Evolutionary conservation across 1,284 basidiomycete genomes (phyloP).

Genomic region (Leccinum pachyderme): DNA sequence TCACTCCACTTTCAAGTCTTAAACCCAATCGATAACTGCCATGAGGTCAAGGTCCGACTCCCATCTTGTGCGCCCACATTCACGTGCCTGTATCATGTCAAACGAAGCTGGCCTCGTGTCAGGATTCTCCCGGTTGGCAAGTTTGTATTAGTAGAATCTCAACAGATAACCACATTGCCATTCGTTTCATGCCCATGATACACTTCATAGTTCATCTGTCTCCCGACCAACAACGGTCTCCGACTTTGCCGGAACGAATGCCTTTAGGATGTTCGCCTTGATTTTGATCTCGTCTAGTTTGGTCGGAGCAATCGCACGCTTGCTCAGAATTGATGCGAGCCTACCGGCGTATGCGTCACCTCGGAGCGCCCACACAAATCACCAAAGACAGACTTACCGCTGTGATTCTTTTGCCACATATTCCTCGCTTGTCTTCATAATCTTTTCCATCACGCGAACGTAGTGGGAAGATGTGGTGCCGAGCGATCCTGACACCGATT

Average conservation of each 20-base stretch:
- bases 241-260: conserved; percentile 58
- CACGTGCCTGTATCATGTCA: conserved; percentile 30
- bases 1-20: conserved; percentile 2
- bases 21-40: conserved; percentile 20
- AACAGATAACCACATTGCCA: conserved; percentile 18
- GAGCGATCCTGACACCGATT: conserved; percentile 42
- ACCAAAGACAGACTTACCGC: conserved; percentile 52
- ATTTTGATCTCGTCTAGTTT: conserved; percentile 95
- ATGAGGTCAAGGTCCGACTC: conserved; percentile 29
- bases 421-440: conserved; percentile 65
- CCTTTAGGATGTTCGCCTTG: conserved; percentile 83
- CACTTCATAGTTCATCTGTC: conserved; percentile 36
- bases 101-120: conserved; percentile 23
- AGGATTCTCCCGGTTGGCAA: background rate
- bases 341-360: conserved; percentile 34
- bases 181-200: conserved; percentile 1
- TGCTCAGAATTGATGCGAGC: conserved; percentile 68
- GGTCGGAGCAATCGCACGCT: conserved; percentile 66
- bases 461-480: conserved; percentile 77
- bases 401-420: conserved; percentile 88
- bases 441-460: conserved; percentile 88
- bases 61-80: conserved; percentile 4
- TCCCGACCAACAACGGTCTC: conserved; percentile 36
- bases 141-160: conserved; percentile 16
- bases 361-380: conserved; percentile 13